Evolutionary conservation across 2,329 filamentous ascomycete species (phyloP).

Genomic region (Gremmenia infestans): DNA sequence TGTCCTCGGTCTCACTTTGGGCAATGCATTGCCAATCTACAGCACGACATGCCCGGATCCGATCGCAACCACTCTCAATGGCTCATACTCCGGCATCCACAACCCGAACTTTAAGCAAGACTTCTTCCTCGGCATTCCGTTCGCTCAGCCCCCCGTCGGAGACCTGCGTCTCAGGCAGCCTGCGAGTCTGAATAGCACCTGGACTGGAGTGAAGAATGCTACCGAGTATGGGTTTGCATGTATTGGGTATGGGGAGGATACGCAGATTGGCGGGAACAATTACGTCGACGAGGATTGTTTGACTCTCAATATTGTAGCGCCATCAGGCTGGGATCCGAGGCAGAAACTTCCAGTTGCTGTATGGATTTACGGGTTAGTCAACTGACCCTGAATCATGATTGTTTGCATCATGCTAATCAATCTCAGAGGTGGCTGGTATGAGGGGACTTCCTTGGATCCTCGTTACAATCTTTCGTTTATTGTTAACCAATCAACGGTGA

Average conservation of each 20-base stretch:
- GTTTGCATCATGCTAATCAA: conserved; percentile 13
- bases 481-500: conserved; percentile 39
- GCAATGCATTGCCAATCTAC: not conserved
- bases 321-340: not conserved
- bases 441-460: conserved; percentile 31
- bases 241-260: conserved; percentile 3
- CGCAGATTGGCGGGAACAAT: not conserved
- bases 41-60: not conserved
- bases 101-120: conserved; percentile 6
- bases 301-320: conserved; percentile 32
- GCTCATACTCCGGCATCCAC: conserved; percentile 6
- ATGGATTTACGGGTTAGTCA: conserved; percentile 47
- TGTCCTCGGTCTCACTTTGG: not conserved
- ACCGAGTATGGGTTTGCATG: conserved; percentile 5
- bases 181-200: conserved; percentile 1
- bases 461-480: conserved; percentile 55
- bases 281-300: conserved; percentile 43
- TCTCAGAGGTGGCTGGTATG: not conserved
- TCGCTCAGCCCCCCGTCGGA: conserved; percentile 3
- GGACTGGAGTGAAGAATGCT: conserved; percentile 1
- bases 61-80: conserved; percentile 1
- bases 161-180: conserved; percentile 5
- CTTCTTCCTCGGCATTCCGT: conserved; percentile 8
- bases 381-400: not conserved
- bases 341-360: conserved; percentile 44